A percentile compares a stretch with the other conserved stretches of the same genome.
Evolutionary conservation across 139 green algal species (phyloP).

Genomic region (Chlamydomonas incerta): DNA sequence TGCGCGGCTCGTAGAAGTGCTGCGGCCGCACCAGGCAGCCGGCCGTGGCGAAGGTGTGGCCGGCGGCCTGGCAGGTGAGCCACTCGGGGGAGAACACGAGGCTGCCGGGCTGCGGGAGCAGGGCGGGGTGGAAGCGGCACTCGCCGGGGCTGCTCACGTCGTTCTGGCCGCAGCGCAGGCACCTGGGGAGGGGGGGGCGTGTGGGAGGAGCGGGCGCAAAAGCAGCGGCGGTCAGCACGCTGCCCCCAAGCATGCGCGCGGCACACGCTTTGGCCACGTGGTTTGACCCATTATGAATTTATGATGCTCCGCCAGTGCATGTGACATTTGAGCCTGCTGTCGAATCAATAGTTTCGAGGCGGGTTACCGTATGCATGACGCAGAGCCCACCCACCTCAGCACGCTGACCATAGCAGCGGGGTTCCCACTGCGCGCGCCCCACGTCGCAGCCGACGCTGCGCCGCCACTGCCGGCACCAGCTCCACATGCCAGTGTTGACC

Average conservation of each 20-base stretch:
- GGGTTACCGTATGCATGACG: no score
- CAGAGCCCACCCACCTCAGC: not conserved
- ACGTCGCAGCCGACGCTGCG: not conserved
- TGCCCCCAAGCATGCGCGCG: no score
- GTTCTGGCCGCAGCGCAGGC: conserved; percentile 47
- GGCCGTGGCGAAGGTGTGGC: conserved; percentile 10
- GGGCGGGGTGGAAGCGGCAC: conserved; percentile 50
- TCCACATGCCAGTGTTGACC: no score
- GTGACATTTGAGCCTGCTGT: no score
- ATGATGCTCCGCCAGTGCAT: no score
- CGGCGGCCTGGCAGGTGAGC: conserved; percentile 41
- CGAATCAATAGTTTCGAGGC: no score
- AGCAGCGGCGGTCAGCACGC: no score
- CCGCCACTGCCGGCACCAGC: not conserved
- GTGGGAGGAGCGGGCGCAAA: not conserved
- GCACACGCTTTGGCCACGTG: no score
- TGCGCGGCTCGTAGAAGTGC: conserved; percentile 35
- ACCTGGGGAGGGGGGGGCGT: not conserved
- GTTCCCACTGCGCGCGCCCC: not conserved
- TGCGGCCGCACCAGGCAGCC: conserved; percentile 8
- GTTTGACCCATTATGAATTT: no score
- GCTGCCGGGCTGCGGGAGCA: conserved; percentile 39
- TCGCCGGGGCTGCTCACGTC: conserved; percentile 38
- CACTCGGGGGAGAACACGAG: conserved; percentile 47
- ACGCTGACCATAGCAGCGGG: not conserved